These are phyloP conservation scores for Euphrasia confusa DNA, from an alignment of 257 asterid genomes.

Conservation along the genomic window DNA sequence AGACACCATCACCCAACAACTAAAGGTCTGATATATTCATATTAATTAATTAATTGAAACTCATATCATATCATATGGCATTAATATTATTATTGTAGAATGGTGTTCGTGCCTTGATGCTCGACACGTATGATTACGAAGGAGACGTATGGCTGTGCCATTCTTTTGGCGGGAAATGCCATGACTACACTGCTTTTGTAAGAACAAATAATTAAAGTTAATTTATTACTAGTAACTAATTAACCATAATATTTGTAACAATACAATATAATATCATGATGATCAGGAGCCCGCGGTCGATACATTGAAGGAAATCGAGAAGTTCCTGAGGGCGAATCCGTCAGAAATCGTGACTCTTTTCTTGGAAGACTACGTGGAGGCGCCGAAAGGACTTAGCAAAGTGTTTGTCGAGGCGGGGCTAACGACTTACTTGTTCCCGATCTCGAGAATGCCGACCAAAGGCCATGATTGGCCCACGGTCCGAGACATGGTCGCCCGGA, in stretches of 20 bases:
- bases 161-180: conserved; percentile 72
- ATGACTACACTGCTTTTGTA: conserved; percentile 75
- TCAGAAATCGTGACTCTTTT: conserved; percentile 70
- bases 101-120: conserved; percentile 89
- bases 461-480: conserved; percentile 74
- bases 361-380: conserved; percentile 68
- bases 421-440: conserved; percentile 62
- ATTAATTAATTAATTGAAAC: too few species aligned
- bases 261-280: too few species aligned
- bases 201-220: conserved; percentile 9
- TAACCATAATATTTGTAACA: too few species aligned
- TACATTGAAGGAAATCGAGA: conserved; percentile 58
- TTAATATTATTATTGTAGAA: conserved; percentile 30
- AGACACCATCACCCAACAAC: conserved; percentile 55
- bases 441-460: conserved; percentile 55
- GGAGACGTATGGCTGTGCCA: conserved; percentile 86
- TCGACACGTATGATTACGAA: conserved; percentile 70
- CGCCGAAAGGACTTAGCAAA: conserved; percentile 64
- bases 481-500: conserved; percentile 52
- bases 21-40: conserved; percentile 34
- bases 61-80: too few species aligned
- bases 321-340: conserved; percentile 58
- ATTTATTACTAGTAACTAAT: too few species aligned
- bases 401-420: conserved; percentile 63
- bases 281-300: conserved; percentile 52